A percentile compares a stretch with the other conserved stretches of the same genome.
These are phyloP conservation scores for Camellia lanceoleosa DNA, from an alignment of 148 eudicot species.

Conservation along the genomic window DNA sequence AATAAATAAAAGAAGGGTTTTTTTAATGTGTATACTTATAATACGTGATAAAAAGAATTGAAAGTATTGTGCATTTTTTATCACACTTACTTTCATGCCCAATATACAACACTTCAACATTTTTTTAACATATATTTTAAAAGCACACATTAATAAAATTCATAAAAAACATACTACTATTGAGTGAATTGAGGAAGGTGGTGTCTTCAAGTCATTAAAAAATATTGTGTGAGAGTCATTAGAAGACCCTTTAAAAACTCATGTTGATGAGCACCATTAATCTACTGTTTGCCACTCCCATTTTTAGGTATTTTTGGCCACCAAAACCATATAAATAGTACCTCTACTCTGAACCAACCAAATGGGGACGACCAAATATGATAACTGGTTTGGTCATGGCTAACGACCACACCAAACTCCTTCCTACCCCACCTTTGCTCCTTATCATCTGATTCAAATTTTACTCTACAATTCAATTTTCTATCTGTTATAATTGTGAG, in stretches of 20 bases:
- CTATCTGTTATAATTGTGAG: too few species aligned
- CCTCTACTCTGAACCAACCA: background rate
- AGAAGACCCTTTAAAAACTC: background rate
- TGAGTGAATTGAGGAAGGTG: background rate
- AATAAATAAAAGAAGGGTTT: too few species aligned
- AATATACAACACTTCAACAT: too few species aligned
- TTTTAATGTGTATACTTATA: too few species aligned
- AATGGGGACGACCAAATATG: background rate
- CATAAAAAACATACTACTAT: background rate
- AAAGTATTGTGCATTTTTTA: too few species aligned
- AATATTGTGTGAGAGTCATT: background rate
- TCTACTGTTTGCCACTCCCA: background rate
- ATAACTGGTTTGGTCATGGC: background rate
- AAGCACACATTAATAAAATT: too few species aligned
- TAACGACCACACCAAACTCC: background rate
- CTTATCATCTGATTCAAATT: background rate
- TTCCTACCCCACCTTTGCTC: background rate
- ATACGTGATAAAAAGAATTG: too few species aligned
- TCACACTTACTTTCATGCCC: too few species aligned
- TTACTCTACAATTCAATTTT: background rate
- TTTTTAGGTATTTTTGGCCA: conserved; percentile 4
- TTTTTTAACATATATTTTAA: too few species aligned
- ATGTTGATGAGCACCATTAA: background rate
- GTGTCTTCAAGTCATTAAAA: background rate
- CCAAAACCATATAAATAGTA: conserved; percentile 1